Evolutionary conservation across 1,284 basidiomycete species (phyloP).

Genomic region (Anthracocystis setariae): DNA sequence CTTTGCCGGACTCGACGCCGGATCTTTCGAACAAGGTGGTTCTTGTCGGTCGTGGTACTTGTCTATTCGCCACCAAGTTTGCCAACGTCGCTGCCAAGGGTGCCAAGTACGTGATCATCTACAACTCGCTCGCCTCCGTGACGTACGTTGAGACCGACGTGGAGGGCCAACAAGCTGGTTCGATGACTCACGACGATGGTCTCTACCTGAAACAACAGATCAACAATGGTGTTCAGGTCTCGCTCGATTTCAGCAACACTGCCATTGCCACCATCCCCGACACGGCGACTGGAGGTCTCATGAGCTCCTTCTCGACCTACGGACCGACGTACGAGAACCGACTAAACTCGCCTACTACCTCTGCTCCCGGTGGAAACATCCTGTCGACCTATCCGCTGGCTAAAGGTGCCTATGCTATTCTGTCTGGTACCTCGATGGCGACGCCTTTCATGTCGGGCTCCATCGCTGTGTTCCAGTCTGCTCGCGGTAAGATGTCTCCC

Average conservation of each 20-base stretch:
- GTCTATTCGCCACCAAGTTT: conserved; percentile 58
- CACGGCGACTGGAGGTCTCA: conserved; percentile 72
- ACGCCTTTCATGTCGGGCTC: conserved; percentile 74
- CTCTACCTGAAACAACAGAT: conserved; percentile 69
- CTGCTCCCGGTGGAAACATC: conserved; percentile 73
- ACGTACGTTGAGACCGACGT: conserved; percentile 46
- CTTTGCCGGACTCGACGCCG: conserved; percentile 51
- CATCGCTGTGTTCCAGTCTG: conserved; percentile 74
- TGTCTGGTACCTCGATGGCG: conserved; percentile 69
- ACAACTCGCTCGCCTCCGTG: conserved; percentile 62
- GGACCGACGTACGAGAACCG: conserved; percentile 75
- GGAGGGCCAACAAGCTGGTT: conserved; percentile 44
- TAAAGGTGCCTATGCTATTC: conserved; percentile 69
- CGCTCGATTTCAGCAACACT: conserved; percentile 72
- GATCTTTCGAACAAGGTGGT: conserved; percentile 54
- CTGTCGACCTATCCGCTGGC: conserved; percentile 58
- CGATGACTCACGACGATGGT: conserved; percentile 49
- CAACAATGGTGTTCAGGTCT: conserved; percentile 69
- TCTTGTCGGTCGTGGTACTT: conserved; percentile 55
- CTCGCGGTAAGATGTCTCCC: conserved; percentile 69
- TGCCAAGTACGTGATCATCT: conserved; percentile 62
- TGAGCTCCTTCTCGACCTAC: conserved; percentile 73
- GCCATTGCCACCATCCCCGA: conserved; percentile 65
- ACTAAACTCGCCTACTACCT: conserved; percentile 72
- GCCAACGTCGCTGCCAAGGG: conserved; percentile 64